These are phyloP conservation scores for Aspergillus sp. DNA, from an alignment of 2,329 filamentous ascomycete species.

Conservation along the genomic window DNA sequence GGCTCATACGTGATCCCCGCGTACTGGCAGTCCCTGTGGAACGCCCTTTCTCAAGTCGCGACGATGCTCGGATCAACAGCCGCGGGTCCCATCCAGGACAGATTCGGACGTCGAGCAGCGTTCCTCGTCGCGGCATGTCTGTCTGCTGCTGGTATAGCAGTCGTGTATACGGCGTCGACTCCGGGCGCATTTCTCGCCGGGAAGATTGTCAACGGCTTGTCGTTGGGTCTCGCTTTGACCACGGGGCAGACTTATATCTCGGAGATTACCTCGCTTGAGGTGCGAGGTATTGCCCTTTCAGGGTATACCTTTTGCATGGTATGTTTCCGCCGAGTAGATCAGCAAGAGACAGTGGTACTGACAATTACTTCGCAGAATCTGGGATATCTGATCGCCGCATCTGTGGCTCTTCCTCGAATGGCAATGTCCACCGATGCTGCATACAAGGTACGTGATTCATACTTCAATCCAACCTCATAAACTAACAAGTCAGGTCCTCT, in stretches of 20 bases:
- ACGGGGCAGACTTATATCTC: conserved; percentile 3
- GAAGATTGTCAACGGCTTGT: conserved; percentile 5
- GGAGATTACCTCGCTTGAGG: neutral
- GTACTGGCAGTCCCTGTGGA: conserved; percentile 9
- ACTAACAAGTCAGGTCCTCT: neutral
- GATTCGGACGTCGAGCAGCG: neutral
- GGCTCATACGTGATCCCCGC: conserved; percentile 2
- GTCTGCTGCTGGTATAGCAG: neutral
- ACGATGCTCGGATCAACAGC: conserved; percentile 1
- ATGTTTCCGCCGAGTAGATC: neutral
- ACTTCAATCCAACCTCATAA: neutral
- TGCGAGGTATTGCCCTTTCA: conserved; percentile 3
- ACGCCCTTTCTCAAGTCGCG: conserved; percentile 3
- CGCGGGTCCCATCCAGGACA: neutral
- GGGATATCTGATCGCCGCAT: conserved; percentile 7
- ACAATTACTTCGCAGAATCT: conserved; percentile 1
- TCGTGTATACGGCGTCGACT: neutral
- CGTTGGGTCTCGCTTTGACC: neutral
- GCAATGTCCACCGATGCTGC: neutral
- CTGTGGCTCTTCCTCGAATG: neutral
- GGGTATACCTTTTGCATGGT: conserved; percentile 8
- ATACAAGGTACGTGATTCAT: neutral
- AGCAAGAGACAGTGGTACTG: too few relatives aligned
- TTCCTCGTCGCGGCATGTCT: neutral
- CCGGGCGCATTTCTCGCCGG: neutral